Conservation (phyloP, 2,329 filamentous ascomycete species). For the Aspergillus sp. region DNA sequence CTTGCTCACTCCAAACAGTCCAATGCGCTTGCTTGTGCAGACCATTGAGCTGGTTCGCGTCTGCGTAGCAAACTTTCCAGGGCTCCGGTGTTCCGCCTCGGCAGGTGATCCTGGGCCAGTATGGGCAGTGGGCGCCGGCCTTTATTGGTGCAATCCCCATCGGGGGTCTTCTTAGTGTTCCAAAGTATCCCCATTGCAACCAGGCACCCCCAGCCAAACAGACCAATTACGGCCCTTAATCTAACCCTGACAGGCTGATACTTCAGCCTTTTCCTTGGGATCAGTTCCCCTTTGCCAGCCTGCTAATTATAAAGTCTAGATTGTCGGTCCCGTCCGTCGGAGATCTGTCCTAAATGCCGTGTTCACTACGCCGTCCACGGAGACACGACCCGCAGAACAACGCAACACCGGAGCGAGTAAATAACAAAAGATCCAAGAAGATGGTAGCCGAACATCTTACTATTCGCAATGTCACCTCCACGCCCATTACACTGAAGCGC, state of each 20-base stretch:
- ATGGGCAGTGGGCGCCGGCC: neutral
- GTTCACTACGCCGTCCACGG: neutral
- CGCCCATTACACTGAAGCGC: constrained; percentile 69
- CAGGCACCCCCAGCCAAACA: constrained; percentile 3
- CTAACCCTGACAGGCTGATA: neutral
- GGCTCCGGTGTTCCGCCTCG: neutral
- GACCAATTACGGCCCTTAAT: constrained; percentile 14
- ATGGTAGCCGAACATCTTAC: constrained; percentile 56
- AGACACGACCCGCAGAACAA: neutral
- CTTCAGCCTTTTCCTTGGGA: neutral
- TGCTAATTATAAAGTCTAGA: neutral
- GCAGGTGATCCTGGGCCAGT: constrained; percentile 3
- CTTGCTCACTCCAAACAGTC: neutral
- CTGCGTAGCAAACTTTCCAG: neutral
- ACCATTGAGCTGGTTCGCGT: neutral
- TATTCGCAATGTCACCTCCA: constrained; percentile 79
- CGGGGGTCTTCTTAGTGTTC: neutral
- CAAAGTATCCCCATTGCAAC: constrained; percentile 6
- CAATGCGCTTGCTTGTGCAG: neutral
- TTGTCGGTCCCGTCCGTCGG: neutral
- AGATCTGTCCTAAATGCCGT: neutral
- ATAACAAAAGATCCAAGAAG: neutral
- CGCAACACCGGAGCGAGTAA: neutral
- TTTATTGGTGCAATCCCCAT: constrained; percentile 9
- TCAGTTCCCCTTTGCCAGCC: neutral